phyloP scores from a whole-genome alignment of 352 stramenopile genomes.

The Phytophthora macrochlamydospora region DNA sequence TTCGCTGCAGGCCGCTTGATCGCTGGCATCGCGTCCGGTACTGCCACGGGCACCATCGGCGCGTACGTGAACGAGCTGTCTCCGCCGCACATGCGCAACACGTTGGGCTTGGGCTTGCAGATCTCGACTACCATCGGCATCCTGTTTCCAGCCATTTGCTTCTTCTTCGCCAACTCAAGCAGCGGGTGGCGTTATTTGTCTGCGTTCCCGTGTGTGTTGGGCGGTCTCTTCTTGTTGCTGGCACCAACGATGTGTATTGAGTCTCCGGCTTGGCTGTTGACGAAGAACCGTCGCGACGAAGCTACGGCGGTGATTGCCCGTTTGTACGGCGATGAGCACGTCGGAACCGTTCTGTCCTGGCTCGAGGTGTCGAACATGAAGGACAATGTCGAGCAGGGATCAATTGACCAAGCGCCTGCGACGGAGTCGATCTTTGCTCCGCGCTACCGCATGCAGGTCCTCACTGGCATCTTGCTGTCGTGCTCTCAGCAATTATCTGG shows the following conservation, averaged over 20 bases:
- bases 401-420: slow-evolving; percentile 5
- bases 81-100: slow-evolving; percentile 4
- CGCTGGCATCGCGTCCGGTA: slow-evolving; percentile 30
- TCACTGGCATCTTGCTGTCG: slow-evolving; percentile 13
- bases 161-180: slow-evolving; percentile 4
- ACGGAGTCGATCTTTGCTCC: slow-evolving; percentile 29
- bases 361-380: slow-evolving; percentile 21
- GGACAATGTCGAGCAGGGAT: slow-evolving; percentile 6
- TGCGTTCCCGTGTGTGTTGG: not conserved
- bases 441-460: slow-evolving; percentile 20
- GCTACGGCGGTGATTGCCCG: slow-evolving; percentile 14
- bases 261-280: slow-evolving; percentile 34
- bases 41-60: slow-evolving; percentile 19
- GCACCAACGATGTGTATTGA: slow-evolving; percentile 30
- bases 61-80: slow-evolving; percentile 24
- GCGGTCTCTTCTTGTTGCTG: slow-evolving; percentile 29
- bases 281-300: slow-evolving; percentile 16
- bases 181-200: slow-evolving; percentile 1
- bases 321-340: slow-evolving; percentile 14
- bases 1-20: slow-evolving; percentile 35
- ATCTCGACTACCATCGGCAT: slow-evolving; percentile 2
- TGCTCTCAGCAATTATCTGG: slow-evolving; percentile 13
- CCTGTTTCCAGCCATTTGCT: not conserved
- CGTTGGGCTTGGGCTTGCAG: slow-evolving; percentile 1
- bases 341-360: slow-evolving; percentile 28